Percentiles rank a stretch among this genome's conserved stretches.
Conservation (phyloP, 2,329 filamentous ascomycete species). For the Trichoderma sp. region DNA sequence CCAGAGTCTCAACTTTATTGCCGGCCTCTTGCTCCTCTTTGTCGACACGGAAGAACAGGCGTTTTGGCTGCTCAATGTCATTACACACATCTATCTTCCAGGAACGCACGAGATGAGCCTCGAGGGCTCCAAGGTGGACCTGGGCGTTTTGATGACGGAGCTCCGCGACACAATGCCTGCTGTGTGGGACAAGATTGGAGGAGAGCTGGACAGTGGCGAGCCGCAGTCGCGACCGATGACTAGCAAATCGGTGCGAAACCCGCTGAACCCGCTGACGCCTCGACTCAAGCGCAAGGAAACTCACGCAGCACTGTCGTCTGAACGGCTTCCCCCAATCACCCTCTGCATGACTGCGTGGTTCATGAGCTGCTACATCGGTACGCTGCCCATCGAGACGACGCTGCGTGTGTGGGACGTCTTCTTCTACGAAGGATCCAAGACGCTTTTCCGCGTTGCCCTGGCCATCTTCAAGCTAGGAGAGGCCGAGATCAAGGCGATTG, state of each 20-base stretch:
- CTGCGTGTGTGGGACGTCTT: constrained; percentile 94
- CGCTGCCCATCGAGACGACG: constrained; percentile 86
- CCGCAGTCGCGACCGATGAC: constrained; percentile 40
- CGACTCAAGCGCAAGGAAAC: constrained; percentile 44
- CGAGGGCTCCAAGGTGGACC: constrained; percentile 89
- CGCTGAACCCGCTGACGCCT: constrained; percentile 33
- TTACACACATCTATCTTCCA: constrained; percentile 83
- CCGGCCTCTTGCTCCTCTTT: constrained; percentile 85
- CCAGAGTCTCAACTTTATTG: constrained; percentile 93
- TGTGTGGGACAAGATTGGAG: constrained; percentile 86
- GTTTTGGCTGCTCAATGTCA: constrained; percentile 91
- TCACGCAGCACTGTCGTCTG: constrained; percentile 43
- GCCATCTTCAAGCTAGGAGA: constrained; percentile 91
- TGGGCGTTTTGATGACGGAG: constrained; percentile 87
- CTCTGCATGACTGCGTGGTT: constrained; percentile 96
- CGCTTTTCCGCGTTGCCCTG: constrained; percentile 86
- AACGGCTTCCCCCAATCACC: constrained; percentile 80
- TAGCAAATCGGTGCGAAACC: constrained; percentile 38
- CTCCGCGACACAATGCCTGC: constrained; percentile 79
- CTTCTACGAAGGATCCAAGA: constrained; percentile 94
- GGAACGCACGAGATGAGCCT: constrained; percentile 90
- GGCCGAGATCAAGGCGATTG: constrained; percentile 72
- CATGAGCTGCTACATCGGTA: constrained; percentile 95
- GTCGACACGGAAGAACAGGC: constrained; percentile 84
- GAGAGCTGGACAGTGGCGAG: constrained; percentile 61